Conservation (phyloP, 2,329 filamentous ascomycete genomes). For the Blumeria hordei region DNA sequence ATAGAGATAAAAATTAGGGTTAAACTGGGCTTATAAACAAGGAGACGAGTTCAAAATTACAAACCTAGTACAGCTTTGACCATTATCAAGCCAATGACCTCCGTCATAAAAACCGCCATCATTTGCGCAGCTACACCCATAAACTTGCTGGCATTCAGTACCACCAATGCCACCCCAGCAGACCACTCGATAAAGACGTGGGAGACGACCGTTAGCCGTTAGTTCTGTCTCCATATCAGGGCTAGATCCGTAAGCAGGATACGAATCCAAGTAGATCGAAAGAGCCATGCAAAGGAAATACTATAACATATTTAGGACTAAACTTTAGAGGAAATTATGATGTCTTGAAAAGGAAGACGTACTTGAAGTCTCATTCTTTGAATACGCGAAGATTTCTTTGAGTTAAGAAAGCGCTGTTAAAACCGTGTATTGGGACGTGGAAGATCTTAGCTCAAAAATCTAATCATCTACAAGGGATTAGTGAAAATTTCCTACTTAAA, state of each 20-base stretch:
- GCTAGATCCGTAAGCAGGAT: neutral
- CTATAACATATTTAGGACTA: neutral
- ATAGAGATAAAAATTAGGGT: too few species aligned
- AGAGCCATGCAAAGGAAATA: neutral
- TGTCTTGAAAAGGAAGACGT: neutral
- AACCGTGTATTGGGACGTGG: too few species aligned
- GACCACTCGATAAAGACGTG: neutral
- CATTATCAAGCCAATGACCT: neutral
- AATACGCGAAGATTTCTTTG: neutral
- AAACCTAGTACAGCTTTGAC: neutral
- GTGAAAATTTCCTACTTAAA: too few species aligned
- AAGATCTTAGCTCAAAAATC: too few species aligned
- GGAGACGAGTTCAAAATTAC: too few species aligned
- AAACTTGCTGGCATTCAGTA: neutral
- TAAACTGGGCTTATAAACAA: too few species aligned
- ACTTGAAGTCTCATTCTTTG: neutral
- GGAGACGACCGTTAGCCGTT: neutral
- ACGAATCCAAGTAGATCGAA: neutral
- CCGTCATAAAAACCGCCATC: neutral
- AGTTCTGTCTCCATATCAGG: neutral
- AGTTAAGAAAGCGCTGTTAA: too few species aligned
- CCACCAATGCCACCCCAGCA: neutral
- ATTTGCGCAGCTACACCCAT: neutral
- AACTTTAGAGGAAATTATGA: neutral
- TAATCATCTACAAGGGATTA: too few species aligned